Evolutionary conservation across 805 yeast species (phyloP), one percentile per base, ranked within the genome.

Genomic region (Wickerhamomyces tratensis): DNA sequence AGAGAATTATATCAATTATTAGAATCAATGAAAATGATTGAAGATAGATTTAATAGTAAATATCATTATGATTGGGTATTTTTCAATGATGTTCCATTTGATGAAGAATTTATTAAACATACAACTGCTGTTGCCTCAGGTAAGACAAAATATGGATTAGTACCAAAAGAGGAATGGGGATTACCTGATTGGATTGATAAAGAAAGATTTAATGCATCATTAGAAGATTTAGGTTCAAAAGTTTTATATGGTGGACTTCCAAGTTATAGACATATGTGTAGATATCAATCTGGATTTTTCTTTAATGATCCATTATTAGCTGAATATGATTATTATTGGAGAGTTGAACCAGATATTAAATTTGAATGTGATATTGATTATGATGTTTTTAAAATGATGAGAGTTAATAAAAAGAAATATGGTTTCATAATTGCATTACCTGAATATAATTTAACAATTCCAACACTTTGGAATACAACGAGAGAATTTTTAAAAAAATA

Each of bases 51-150:
- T 67, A 88, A 88, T 66, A 61, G 63, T 41, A 68, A 79, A 47
- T 86, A 56, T 64, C 74, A 82, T 50, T 87, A 87, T 61, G 93
- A 86, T 60, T 87, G 95, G 95, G 87, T 86, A 20, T 87, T 87
- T 61, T 66, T 87, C 51, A 87, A 87, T 63, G 91, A 87, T 57
- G 77, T 72, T 43, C 79, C 73, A 31, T 87, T 86, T 59, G 64
- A 69, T 35, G 81, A 79, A 5, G 85, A 79, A 43, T 86, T 87
- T 64, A 80, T 75, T 57, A 56, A 57, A 6, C 63, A 66, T 37
- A 72, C 85, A 14, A 44, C 69, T 1, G 61, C 69, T 6, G 66
- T 78, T 43, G 77, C 79, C 36, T 70, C 81, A 42, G 93, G 95
- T 41, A 69, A 62, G 35, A 76, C 83, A 41, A 73, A 76, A 58